phyloP scores from a whole-genome alignment of 78 protist species.

The Isochrysis galbana region DNA sequence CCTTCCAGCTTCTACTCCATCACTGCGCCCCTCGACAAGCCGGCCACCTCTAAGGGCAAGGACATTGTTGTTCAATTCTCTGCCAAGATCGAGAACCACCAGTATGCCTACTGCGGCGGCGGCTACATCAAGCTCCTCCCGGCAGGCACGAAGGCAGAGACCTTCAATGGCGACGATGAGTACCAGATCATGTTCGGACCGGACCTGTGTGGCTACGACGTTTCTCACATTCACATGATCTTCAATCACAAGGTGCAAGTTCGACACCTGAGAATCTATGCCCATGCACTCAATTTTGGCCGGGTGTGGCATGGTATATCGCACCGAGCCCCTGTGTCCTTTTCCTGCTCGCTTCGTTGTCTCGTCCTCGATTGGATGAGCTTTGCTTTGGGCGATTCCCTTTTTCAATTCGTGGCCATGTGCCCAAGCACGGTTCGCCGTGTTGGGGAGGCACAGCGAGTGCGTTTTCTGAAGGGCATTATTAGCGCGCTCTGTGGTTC shows the following conservation, averaged over 20 bases:
- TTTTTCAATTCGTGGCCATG: too few species aligned
- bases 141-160: slow-evolving; percentile 56
- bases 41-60: slow-evolving; percentile 22
- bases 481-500: too few species aligned
- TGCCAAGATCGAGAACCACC: slow-evolving; percentile 67
- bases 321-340: too few species aligned
- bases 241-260: slow-evolving; percentile 85
- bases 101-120: slow-evolving; percentile 57
- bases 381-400: too few species aligned
- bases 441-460: too few species aligned
- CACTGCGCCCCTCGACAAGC: slow-evolving; percentile 36
- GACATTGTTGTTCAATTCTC: slow-evolving; percentile 69
- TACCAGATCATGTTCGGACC: slow-evolving; percentile 87
- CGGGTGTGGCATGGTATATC: too few species aligned
- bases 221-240: slow-evolving; percentile 80
- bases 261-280: too few species aligned
- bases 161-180: slow-evolving; percentile 80
- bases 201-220: slow-evolving; percentile 86
- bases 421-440: too few species aligned
- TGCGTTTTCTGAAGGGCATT: too few species aligned
- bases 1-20: slow-evolving; percentile 27
- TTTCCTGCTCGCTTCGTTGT: too few species aligned
- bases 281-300: too few species aligned
- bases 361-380: too few species aligned
- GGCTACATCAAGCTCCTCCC: slow-evolving; percentile 93